phyloP scores from a whole-genome alignment of 768 basidiomycete genomes.

The Termitomyces sp. region DNA sequence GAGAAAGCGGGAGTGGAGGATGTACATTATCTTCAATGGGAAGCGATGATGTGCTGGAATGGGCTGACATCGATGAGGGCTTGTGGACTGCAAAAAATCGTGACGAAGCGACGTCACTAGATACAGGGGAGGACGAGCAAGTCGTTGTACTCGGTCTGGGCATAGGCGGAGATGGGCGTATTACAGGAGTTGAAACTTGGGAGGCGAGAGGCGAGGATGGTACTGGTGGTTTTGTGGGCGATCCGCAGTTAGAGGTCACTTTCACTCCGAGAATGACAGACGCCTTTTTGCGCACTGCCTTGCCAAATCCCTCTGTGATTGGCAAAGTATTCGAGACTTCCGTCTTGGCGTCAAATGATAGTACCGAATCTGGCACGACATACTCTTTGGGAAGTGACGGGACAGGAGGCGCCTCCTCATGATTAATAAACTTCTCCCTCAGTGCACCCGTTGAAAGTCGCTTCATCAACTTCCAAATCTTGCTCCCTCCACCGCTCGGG shows the following conservation, averaged over 20 bases:
- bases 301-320: conserved; percentile 2
- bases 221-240: not conserved
- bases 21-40: conserved; percentile 26
- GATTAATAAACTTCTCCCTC: conserved; percentile 43
- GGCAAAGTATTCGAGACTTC: not conserved
- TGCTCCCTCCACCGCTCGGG: conserved; percentile 23
- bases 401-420: conserved; percentile 44
- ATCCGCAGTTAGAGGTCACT: not conserved
- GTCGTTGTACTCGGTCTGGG: conserved; percentile 42
- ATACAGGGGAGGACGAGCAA: conserved; percentile 55
- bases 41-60: conserved; percentile 54
- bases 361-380: not conserved
- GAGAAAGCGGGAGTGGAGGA: conserved; percentile 34
- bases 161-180: not conserved
- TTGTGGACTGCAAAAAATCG: conserved; percentile 36
- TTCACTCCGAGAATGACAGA: conserved; percentile 6
- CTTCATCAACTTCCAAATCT: conserved; percentile 66
- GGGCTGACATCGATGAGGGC: conserved; percentile 29
- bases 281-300: conserved; percentile 11
- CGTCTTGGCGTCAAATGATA: not conserved
- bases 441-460: conserved; percentile 60
- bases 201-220: conserved; percentile 1
- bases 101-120: conserved; percentile 50
- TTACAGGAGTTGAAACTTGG: not conserved
- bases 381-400: conserved; percentile 51